Conservation (phyloP, 2,329 filamentous ascomycete species). For the Tolypocladium album region DNA sequence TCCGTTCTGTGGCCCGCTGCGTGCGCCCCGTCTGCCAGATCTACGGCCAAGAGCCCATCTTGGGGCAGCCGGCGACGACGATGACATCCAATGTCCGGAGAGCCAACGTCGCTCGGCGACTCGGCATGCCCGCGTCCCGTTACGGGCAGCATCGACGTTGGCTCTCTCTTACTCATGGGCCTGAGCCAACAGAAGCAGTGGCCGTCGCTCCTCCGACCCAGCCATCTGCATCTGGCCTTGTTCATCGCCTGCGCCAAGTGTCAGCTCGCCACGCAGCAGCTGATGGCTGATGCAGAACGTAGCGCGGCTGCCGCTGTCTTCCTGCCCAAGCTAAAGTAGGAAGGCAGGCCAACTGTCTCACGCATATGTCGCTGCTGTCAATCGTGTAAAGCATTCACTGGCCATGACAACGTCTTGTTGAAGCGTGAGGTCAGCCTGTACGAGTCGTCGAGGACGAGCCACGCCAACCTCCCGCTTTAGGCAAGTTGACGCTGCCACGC, state of each 20-base stretch:
- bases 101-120: background rate
- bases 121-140: background rate
- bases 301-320: background rate
- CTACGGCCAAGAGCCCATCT: background rate
- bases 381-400: background rate
- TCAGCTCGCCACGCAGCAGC: background rate
- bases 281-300: background rate
- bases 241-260: background rate
- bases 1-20: background rate
- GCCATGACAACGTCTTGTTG: background rate
- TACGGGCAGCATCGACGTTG: background rate
- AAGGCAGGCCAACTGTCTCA: background rate
- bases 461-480: background rate
- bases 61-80: background rate
- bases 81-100: background rate
- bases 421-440: background rate
- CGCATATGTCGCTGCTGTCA: background rate
- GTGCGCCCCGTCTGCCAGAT: too few species aligned
- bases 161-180: background rate
- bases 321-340: background rate
- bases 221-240: background rate
- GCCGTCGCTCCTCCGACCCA: background rate
- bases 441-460: background rate
- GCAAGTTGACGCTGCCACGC: background rate
- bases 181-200: background rate